phyloP scores from a whole-genome alignment of 208 protist species.

The Cochliopodium minus region DNA sequence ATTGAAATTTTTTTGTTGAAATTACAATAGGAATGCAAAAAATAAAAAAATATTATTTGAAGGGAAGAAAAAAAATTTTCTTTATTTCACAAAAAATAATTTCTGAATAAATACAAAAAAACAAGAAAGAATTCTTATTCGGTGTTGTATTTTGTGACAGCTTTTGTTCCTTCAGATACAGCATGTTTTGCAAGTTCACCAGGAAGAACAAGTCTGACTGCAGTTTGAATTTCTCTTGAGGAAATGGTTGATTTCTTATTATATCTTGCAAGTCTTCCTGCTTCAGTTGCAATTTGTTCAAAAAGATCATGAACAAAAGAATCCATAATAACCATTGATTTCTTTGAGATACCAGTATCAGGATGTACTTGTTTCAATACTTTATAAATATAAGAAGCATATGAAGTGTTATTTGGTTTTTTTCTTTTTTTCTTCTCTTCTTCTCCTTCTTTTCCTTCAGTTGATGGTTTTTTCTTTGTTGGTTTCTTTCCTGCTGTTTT shows the following conservation, averaged over 20 bases:
- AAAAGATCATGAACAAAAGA: conserved; percentile 71
- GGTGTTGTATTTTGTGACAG: conserved; percentile 76
- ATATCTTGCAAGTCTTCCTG: conserved; percentile 76
- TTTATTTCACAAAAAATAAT: too few species aligned
- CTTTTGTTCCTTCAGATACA: conserved; percentile 95
- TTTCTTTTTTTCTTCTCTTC: not conserved
- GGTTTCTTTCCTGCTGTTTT: too few species aligned
- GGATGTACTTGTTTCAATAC: too few species aligned
- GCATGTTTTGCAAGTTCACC: conserved; percentile 95
- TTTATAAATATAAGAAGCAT: too few species aligned
- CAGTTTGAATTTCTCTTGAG: conserved; percentile 88
- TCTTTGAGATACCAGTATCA: conserved; percentile 59
- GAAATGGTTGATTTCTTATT: conserved; percentile 89
- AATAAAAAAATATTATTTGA: too few species aligned
- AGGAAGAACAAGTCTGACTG: conserved; percentile 86
- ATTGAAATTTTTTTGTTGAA: too few species aligned
- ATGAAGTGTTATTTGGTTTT: not conserved
- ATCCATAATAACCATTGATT: conserved; percentile 81
- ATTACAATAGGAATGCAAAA: too few species aligned
- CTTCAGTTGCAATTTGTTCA: conserved; percentile 68
- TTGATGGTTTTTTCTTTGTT: too few species aligned
- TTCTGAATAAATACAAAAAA: too few species aligned
- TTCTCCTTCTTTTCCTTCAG: not conserved
- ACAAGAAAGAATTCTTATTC: too few species aligned
- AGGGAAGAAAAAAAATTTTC: too few species aligned